These are phyloP conservation scores for Vanilla planifolia DNA, from an alignment of 106 monocot species.

Conservation along the genomic window DNA sequence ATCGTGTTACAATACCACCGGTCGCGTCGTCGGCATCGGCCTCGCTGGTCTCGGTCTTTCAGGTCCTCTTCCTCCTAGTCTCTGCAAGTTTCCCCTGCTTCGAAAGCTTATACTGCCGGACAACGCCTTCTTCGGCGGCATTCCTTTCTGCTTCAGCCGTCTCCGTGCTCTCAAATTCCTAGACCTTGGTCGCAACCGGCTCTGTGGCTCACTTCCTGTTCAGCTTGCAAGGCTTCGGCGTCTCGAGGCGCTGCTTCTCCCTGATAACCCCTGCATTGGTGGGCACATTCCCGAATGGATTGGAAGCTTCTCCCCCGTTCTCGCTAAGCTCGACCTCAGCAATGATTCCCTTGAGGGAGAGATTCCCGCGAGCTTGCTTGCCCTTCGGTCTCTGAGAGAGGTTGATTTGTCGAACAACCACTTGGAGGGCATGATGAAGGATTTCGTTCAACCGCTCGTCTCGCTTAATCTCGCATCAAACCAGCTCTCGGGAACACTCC, in stretches of 20 bases:
- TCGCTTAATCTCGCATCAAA: constrained; percentile 40
- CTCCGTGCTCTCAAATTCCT: constrained; percentile 34
- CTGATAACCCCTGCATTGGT: constrained; percentile 24
- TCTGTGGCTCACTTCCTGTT: constrained; percentile 28
- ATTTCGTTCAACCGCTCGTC: constrained; percentile 29
- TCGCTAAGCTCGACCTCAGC: constrained; percentile 31
- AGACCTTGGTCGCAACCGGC: constrained; percentile 28
- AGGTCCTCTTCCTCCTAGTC: constrained; percentile 13
- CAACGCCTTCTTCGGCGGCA: constrained; percentile 32
- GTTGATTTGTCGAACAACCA: constrained; percentile 43
- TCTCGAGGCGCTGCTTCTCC: constrained; percentile 27
- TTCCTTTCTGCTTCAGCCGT: constrained; percentile 36
- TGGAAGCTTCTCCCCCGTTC: constrained; percentile 17
- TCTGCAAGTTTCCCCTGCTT: constrained; percentile 50
- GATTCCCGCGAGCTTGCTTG: constrained; percentile 25
- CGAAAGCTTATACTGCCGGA: constrained; percentile 30
- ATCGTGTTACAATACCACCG: constrained; percentile 21
- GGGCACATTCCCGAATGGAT: constrained; percentile 33
- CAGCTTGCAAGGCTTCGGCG: constrained; percentile 15
- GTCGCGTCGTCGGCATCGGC: constrained; percentile 29
- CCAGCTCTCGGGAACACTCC: constrained; percentile 53
- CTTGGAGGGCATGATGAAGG: constrained; percentile 24
- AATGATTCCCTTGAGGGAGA: constrained; percentile 24
- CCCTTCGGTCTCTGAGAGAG: constrained; percentile 21
- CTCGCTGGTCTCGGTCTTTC: constrained; percentile 27